Percentiles rank a stretch among this genome's conserved stretches.
Evolutionary conservation across 2,329 filamentous ascomycete genomes (phyloP).

Genomic region (Colletotrichum tofieldiae): DNA sequence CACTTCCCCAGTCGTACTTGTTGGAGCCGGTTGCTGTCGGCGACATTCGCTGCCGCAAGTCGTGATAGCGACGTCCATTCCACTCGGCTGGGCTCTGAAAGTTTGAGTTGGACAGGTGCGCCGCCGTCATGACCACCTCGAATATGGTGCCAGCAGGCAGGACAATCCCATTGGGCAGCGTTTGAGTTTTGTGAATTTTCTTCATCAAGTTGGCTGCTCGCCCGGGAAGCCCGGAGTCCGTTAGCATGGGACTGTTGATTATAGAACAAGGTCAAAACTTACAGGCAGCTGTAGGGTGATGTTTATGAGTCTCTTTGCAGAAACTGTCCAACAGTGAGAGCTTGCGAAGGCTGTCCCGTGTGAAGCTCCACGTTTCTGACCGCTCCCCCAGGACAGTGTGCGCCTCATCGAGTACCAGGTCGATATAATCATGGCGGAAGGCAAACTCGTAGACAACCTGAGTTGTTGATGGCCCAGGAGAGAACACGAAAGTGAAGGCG

Average conservation of each 20-base stretch:
- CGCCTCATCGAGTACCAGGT: constrained; percentile 25
- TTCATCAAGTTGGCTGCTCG: constrained; percentile 37
- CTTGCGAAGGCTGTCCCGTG: constrained; percentile 21
- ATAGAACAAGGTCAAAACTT: not conserved
- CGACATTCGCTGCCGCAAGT: constrained; percentile 26
- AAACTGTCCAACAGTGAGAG: constrained; percentile 38
- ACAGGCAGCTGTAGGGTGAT: constrained; percentile 37
- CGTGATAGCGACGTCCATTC: constrained; percentile 35
- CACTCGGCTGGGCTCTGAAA: constrained; percentile 25
- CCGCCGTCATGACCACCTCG: constrained; percentile 38
- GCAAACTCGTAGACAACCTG: constrained; percentile 40
- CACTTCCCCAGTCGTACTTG: constrained; percentile 34
- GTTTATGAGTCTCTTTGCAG: constrained; percentile 39
- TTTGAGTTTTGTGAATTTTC: constrained; percentile 38
- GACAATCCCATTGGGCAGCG: constrained; percentile 25
- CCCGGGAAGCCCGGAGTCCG: not conserved
- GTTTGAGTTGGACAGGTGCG: constrained; percentile 31
- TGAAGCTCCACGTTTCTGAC: constrained; percentile 14
- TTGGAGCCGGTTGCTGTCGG: constrained; percentile 5
- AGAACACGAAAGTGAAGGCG: constrained; percentile 36
- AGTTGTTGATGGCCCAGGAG: constrained; percentile 31
- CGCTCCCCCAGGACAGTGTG: constrained; percentile 14
- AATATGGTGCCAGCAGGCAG: constrained; percentile 30
- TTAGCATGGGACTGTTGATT: not conserved
- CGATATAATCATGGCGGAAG: constrained; percentile 31